A percentile compares a stretch with the other conserved stretches of the same genome.
Conservation (phyloP, 75 land plant genomes). For the Adiantum capillusveneris region DNA sequence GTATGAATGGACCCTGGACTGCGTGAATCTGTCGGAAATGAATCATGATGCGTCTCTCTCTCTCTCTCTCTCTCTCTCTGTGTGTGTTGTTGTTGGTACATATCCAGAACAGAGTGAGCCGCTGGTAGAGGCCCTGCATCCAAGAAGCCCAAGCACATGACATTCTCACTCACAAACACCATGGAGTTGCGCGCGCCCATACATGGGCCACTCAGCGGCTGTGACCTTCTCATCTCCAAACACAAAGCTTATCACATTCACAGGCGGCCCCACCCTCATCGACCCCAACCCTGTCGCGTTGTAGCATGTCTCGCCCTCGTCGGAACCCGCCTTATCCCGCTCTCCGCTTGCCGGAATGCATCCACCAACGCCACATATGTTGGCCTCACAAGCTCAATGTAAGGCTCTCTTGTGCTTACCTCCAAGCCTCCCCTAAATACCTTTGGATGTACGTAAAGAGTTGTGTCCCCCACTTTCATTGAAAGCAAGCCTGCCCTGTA, state of each 20-base stretch:
- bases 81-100: constrained; percentile 32
- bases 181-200: constrained; percentile 31
- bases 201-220: constrained; percentile 20
- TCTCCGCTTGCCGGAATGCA: neutral
- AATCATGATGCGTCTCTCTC: too few relatives aligned
- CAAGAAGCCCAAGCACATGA: constrained; percentile 21
- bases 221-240: constrained; percentile 11
- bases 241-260: constrained; percentile 21
- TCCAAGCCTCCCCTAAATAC: constrained; percentile 2
- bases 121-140: constrained; percentile 11
- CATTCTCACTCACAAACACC: constrained; percentile 14
- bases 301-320: constrained; percentile 25
- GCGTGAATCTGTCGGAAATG: too few relatives aligned
- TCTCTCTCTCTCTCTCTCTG: too few relatives aligned
- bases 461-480: too few relatives aligned
- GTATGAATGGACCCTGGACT: too few relatives aligned
- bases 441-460: too few relatives aligned
- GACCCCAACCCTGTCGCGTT: neutral
- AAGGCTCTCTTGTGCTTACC: constrained; percentile 18
- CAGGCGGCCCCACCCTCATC: constrained; percentile 5
- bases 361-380: constrained; percentile 14
- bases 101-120: constrained; percentile 17
- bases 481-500: too few relatives aligned
- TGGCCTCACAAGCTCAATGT: constrained; percentile 12
- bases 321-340: constrained; percentile 12